A percentile compares a stretch with the other conserved stretches of the same genome.
phyloP scores from a whole-genome alignment of 371 early-diverging fungal genomes.

The Actinomucor elegans region DNA sequence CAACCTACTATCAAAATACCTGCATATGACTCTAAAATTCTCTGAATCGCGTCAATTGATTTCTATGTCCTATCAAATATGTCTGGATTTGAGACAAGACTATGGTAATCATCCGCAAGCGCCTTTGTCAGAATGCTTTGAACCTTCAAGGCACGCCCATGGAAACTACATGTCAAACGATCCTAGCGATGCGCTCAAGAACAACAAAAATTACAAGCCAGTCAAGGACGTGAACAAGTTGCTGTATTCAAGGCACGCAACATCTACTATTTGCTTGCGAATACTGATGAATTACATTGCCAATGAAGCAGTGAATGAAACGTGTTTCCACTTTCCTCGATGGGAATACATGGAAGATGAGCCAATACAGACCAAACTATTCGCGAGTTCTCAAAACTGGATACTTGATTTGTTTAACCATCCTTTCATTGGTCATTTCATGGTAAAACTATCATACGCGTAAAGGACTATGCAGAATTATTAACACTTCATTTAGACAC shows the following conservation, averaged over 20 bases:
- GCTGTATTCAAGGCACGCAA: conserved; percentile 2
- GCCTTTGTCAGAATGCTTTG: background rate
- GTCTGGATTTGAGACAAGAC: conserved; percentile 4
- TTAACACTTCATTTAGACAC: background rate
- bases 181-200: too few species aligned
- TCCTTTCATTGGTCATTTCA: conserved; percentile 1
- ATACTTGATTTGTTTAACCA: background rate
- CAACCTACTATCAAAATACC: conserved; percentile 7
- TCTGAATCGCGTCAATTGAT: conserved; percentile 3
- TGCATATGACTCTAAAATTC: conserved; percentile 9
- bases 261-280: background rate
- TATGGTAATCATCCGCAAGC: background rate
- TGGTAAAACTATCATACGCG: background rate
- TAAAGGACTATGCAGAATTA: background rate
- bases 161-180: background rate
- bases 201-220: background rate
- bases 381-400: background rate
- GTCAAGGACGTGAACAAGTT: background rate
- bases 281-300: background rate
- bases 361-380: background rate
- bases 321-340: background rate
- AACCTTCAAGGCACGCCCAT: background rate
- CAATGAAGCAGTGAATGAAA: background rate
- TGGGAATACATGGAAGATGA: conserved; percentile 7
- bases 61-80: conserved; percentile 11